These are phyloP conservation scores for Colletotrichum sp. DNA, from an alignment of 2,329 filamentous ascomycete genomes.

Conservation along the genomic window DNA sequence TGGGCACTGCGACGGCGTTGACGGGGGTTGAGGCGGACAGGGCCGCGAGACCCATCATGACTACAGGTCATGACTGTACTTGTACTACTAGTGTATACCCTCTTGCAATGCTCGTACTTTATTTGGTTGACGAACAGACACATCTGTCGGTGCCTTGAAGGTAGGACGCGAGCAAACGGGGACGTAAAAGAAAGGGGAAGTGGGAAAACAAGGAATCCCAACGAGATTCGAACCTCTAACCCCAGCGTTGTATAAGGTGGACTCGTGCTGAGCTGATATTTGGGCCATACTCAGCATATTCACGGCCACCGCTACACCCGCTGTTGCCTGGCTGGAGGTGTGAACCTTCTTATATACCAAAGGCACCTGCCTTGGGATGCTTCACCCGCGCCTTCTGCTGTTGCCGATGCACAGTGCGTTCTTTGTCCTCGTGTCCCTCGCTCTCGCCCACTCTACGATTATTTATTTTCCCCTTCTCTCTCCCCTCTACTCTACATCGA, in stretches of 20 bases:
- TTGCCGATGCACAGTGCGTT: neutral
- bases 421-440: accelerated
- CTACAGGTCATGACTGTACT: neutral
- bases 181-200: neutral
- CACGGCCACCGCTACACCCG: neutral
- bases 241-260: neutral
- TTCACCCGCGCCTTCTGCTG: neutral
- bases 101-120: neutral
- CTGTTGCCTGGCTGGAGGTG: neutral
- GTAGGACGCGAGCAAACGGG: neutral
- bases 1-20: neutral
- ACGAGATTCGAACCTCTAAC: neutral
- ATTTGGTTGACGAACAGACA: neutral
- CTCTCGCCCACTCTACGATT: neutral
- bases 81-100: neutral
- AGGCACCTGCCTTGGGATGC: neutral
- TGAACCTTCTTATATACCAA: neutral
- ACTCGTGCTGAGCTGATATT: neutral
- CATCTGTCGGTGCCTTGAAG: neutral
- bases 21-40: neutral
- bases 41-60: neutral
- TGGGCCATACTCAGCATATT: neutral
- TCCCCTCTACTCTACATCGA: neutral
- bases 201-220: neutral
- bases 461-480: neutral